Evolutionary conservation across 2,329 filamentous ascomycete genomes (phyloP).

Genomic region (Gaeumannomyces sp.): DNA sequence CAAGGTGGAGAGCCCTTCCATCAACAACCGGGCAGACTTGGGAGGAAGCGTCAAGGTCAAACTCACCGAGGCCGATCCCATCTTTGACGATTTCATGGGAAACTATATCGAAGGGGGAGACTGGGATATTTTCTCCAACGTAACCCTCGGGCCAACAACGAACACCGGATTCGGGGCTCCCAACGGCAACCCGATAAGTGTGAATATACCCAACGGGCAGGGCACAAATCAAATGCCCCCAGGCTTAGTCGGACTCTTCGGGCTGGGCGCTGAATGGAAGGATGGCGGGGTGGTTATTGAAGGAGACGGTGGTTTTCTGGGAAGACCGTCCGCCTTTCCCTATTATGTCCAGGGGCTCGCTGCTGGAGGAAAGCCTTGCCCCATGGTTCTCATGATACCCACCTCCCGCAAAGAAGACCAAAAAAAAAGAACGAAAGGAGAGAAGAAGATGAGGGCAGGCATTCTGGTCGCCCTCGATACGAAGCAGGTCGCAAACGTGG

Average conservation of each 20-base stretch:
- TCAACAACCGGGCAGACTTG: not conserved
- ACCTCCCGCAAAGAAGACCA: not conserved
- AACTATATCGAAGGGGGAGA: conserved; percentile 39
- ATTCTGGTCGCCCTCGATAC: not conserved
- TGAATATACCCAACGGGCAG: not conserved
- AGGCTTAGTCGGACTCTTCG: not conserved
- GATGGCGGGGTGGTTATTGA: not conserved
- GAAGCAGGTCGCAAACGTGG: too few species aligned
- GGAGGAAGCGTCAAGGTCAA: not conserved
- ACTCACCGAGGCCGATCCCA: conserved; percentile 16
- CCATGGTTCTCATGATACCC: not conserved
- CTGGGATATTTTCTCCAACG: conserved; percentile 38
- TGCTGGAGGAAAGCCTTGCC: not conserved
- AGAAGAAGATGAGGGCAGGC: too few species aligned
- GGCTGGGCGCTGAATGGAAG: not conserved
- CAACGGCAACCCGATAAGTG: not conserved
- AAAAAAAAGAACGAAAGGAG: not conserved
- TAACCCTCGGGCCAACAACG: not conserved
- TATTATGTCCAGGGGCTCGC: too few species aligned
- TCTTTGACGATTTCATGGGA: conserved; percentile 38
- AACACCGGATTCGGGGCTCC: not conserved
- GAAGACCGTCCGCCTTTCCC: not conserved
- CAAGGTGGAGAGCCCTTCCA: conserved; percentile 23
- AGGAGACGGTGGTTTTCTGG: not conserved
- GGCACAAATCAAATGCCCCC: not conserved